Conservation (phyloP, 371 early-diverging fungal species). For the Syncephalastrum monosporum region DNA sequence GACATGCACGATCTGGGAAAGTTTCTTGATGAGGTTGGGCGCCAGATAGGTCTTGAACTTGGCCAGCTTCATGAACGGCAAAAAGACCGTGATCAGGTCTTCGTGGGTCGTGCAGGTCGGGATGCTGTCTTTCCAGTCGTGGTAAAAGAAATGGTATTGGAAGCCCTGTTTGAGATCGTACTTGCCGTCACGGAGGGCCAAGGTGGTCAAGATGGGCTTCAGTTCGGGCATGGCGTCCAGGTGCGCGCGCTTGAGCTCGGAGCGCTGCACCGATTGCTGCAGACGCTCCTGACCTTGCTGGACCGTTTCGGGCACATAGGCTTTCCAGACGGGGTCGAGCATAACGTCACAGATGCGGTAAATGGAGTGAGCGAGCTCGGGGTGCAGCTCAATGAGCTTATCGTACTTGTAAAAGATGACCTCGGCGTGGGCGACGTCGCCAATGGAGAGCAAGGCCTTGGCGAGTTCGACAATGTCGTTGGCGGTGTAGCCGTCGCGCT, state of each 20-base stretch:
- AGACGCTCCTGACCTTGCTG: slow-evolving; percentile 9
- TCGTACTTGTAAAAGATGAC: slow-evolving; percentile 56
- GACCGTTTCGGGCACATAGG: slow-evolving; percentile 35
- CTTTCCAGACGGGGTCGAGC: slow-evolving; percentile 53
- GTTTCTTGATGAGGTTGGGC: slow-evolving; percentile 38
- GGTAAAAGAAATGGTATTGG: slow-evolving; percentile 59
- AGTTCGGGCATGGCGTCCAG: slow-evolving; percentile 16
- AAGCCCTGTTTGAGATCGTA: slow-evolving; percentile 29
- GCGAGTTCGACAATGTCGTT: slow-evolving; percentile 69
- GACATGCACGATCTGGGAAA: slow-evolving; percentile 40
- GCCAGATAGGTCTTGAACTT: slow-evolving; percentile 52
- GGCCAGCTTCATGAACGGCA: slow-evolving; percentile 49
- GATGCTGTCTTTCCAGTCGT: slow-evolving; percentile 52
- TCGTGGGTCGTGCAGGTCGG: slow-evolving; percentile 34
- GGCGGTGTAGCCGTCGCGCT: slow-evolving; percentile 15
- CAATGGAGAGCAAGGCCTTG: slow-evolving; percentile 64
- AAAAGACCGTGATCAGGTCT: slow-evolving; percentile 43
- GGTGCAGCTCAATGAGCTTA: slow-evolving; percentile 56
- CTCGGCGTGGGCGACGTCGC: slow-evolving; percentile 59
- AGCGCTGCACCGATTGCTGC: slow-evolving; percentile 19
- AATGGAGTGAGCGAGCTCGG: slow-evolving; percentile 61
- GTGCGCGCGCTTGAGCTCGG: slow-evolving; percentile 24
- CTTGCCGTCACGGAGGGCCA: slow-evolving; percentile 24
- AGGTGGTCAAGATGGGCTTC: slow-evolving; percentile 23
- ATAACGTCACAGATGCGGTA: slow-evolving; percentile 60